Evolutionary conservation across 2,329 filamentous ascomycete species (phyloP), one percentile per base, ranked within the genome.

Genomic region (Claviceps arundinis): DNA sequence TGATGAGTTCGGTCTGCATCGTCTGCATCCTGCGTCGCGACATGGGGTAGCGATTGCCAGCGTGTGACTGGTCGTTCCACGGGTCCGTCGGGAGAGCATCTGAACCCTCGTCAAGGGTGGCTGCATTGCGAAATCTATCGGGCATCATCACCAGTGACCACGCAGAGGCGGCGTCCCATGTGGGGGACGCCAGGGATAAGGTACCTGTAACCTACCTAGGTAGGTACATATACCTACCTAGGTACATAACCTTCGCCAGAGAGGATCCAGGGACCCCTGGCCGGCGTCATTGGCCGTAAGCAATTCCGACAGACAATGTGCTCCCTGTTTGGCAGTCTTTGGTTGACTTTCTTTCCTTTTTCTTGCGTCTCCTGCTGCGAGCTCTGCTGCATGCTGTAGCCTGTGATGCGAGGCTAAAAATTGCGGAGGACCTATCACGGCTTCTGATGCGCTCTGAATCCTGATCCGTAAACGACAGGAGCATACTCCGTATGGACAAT

Each of bases 121-220:
- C 42, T 30, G 19, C 19, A 38, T 37, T 52, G 50, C 50, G 50
- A 52, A 52, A 52, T 52, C 44, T 52, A 19, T 51, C 50, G 50
- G 50, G 48, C 41, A 50, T 50, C 17, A 43, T 34, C 24, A 44
- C 22, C 22, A 22, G 3, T 22, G 22, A 22, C 41, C 5, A 42
- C 1, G 38, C 22, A 37, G 24, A 43, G 40, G 37, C n/a, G n/a
- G 22, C 7, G 47, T 43, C 48, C 47, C 47, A 49, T 48, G 47
- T 38, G 34, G 37, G 22, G 17, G 30, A 22, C 46, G 17, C 14
- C 19, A 22, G 19, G 19, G 47, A 19, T 41, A n/a, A 17, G 22
- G 22, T 22, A 17, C 37, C 4, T 2, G 37, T n/a, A n/a, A n/a
- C n/a, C n/a, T n/a, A n/a, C n/a, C n/a, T n/a, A n/a, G n/a, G n/a